A percentile compares a stretch with the other conserved stretches of the same genome.
phyloP scores from a whole-genome alignment of 345 rosid genomes.

The Garcia nutans region DNA sequence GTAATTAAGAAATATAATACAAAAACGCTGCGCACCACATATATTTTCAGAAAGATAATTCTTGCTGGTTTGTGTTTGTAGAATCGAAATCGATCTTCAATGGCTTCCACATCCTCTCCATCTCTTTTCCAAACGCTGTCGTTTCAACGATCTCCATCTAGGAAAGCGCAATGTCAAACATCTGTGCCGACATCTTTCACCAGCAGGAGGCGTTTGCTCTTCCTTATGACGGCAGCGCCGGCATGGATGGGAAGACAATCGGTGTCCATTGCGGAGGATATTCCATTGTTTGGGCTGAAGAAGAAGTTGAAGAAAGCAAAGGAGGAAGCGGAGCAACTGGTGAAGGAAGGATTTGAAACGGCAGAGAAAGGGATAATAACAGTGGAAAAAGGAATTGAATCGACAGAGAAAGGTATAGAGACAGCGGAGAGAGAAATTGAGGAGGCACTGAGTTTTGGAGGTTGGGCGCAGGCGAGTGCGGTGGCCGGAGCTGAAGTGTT shows the following conservation, averaged over 20 bases:
- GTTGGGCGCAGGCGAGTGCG: conserved; percentile 73
- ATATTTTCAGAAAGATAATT: not conserved
- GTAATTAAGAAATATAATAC: not conserved
- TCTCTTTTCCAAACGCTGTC: conserved; percentile 27
- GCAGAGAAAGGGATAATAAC: conserved; percentile 43
- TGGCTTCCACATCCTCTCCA: conserved; percentile 50
- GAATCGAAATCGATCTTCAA: conserved; percentile 35
- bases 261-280: conserved; percentile 53
- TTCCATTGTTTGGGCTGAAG: conserved; percentile 71
- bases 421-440: conserved; percentile 53
- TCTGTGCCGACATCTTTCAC: conserved; percentile 23
- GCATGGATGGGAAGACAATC: conserved; percentile 33
- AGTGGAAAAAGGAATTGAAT: conserved; percentile 52
- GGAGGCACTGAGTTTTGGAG: conserved; percentile 50
- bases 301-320: conserved; percentile 72
- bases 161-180: conserved; percentile 26
- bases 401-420: conserved; percentile 53
- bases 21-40: not conserved
- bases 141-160: conserved; percentile 23
- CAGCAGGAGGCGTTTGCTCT: conserved; percentile 53
- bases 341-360: conserved; percentile 61
- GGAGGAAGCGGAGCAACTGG: conserved; percentile 70
- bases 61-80: too few species aligned
- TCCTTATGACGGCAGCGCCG: conserved; percentile 54
- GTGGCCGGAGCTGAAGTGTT: conserved; percentile 74